phyloP scores from a whole-genome alignment of 2,329 filamentous ascomycete species.

The Coniochaeta prunicola region DNA sequence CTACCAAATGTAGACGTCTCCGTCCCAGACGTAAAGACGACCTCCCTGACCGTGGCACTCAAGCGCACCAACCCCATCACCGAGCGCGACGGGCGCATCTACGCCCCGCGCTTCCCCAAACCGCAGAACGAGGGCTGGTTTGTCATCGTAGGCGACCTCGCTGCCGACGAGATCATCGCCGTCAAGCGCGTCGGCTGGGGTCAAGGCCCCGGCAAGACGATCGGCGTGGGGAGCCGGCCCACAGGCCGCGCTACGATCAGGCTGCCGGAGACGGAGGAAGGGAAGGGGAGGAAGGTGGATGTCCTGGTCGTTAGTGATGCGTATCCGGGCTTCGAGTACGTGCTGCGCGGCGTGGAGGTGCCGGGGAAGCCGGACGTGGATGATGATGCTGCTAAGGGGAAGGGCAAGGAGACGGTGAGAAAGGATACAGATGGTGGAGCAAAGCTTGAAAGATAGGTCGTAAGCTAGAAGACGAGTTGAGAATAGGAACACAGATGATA shows the following conservation, averaged over 20 bases:
- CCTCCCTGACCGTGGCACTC: constrained; percentile 56
- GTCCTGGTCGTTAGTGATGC: constrained; percentile 78
- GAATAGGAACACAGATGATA: too few relatives aligned
- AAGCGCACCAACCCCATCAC: constrained; percentile 59
- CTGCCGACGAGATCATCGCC: constrained; percentile 70
- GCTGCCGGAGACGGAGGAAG: constrained; percentile 41
- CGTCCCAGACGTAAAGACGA: constrained; percentile 52
- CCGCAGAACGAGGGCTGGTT: constrained; percentile 94
- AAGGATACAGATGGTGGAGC: not conserved
- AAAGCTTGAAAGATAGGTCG: not conserved
- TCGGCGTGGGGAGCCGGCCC: constrained; percentile 36
- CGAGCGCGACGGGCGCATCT: constrained; percentile 66
- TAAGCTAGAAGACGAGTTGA: too few relatives aligned
- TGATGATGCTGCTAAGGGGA: constrained; percentile 34
- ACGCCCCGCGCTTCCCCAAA: constrained; percentile 86
- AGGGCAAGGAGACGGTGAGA: not conserved
- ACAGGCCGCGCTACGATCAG: constrained; percentile 51
- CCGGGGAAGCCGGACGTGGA: constrained; percentile 41
- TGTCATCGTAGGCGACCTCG: constrained; percentile 62
- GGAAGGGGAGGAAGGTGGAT: constrained; percentile 56
- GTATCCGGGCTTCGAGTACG: constrained; percentile 68
- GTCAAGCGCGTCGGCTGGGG: constrained; percentile 81
- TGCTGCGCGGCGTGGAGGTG: constrained; percentile 40
- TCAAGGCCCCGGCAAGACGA: constrained; percentile 17
- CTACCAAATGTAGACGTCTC: constrained; percentile 64